Evolutionary conservation across 2,329 filamentous ascomycete species (phyloP).

Genomic region (Claviceps spartinae): DNA sequence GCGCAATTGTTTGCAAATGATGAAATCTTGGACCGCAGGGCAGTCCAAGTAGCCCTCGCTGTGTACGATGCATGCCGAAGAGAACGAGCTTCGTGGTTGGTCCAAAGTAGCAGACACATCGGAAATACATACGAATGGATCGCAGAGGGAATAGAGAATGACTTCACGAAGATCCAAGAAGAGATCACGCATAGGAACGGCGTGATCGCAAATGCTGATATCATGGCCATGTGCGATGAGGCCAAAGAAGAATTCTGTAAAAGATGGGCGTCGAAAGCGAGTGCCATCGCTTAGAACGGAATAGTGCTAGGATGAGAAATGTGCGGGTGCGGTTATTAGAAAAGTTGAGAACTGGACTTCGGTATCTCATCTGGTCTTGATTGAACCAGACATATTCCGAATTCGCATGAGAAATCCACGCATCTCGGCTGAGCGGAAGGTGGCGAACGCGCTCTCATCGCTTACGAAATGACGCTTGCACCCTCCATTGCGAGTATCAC

Average conservation of each 20-base stretch:
- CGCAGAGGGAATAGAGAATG: constrained; percentile 4
- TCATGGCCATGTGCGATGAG: background rate
- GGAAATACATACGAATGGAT: constrained; percentile 7
- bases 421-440: background rate
- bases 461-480: background rate
- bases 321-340: background rate
- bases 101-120: constrained; percentile 5
- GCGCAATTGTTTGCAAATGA: background rate
- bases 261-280: background rate
- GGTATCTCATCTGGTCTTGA: background rate
- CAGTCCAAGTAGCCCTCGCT: background rate
- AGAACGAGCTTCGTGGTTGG: constrained; percentile 3
- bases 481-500: background rate
- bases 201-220: constrained; percentile 5
- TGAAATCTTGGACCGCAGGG: background rate
- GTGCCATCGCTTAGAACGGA: background rate
- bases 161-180: constrained; percentile 5
- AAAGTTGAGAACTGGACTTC: background rate
- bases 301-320: background rate
- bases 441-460: background rate
- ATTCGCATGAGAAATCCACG: background rate
- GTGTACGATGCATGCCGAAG: background rate
- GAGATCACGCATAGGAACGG: constrained; percentile 4
- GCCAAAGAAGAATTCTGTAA: background rate
- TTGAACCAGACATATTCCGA: background rate